Evolutionary conservation across 2,329 filamentous ascomycete genomes (phyloP).

Genomic region (Domatiomyces globalis): DNA sequence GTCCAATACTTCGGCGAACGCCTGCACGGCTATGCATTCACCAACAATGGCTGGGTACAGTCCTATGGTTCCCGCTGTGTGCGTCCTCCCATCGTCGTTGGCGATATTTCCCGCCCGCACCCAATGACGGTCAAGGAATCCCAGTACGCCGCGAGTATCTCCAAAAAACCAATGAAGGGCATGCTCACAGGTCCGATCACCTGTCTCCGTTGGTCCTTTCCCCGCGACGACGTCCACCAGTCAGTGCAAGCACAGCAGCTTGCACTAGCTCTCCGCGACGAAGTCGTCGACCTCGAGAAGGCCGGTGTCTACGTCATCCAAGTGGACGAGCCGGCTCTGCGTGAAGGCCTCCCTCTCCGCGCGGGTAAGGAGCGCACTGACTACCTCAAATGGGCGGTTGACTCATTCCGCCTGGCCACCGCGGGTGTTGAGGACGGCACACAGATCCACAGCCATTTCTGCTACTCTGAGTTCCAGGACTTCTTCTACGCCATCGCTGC

Average conservation of each 20-base stretch:
- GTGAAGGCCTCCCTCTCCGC: conserved; percentile 97
- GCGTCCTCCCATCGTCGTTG: conserved; percentile 93
- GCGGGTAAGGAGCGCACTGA: conserved; percentile 85
- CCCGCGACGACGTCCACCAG: conserved; percentile 98
- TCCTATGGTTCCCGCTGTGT: conserved; percentile 97
- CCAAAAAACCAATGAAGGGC: conserved; percentile 99
- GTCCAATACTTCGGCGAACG: conserved; percentile 99
- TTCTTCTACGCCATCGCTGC: conserved; percentile 99
- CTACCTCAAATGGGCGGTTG: conserved; percentile 94
- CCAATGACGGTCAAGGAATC: conserved; percentile 99
- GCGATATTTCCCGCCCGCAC: conserved; percentile 90
- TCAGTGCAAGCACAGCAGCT: conserved; percentile 98
- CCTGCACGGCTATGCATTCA: conserved; percentile 93
- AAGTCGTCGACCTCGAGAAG: conserved; percentile 94
- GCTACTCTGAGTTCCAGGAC: conserved; percentile 99
- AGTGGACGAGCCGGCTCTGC: conserved; percentile 96
- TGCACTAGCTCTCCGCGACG: conserved; percentile 92
- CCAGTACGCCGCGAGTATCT: conserved; percentile 92
- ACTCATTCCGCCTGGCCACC: conserved; percentile 93
- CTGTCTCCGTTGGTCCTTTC: conserved; percentile 98
- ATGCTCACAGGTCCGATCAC: conserved; percentile 99
- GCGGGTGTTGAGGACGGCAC: conserved; percentile 88
- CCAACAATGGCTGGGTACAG: conserved; percentile 98
- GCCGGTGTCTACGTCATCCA: conserved; percentile 97
- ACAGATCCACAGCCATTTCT: conserved; percentile 99